Evolutionary conservation across 2,329 filamentous ascomycete species (phyloP).

Genomic region (Cladophialophora exuberans): DNA sequence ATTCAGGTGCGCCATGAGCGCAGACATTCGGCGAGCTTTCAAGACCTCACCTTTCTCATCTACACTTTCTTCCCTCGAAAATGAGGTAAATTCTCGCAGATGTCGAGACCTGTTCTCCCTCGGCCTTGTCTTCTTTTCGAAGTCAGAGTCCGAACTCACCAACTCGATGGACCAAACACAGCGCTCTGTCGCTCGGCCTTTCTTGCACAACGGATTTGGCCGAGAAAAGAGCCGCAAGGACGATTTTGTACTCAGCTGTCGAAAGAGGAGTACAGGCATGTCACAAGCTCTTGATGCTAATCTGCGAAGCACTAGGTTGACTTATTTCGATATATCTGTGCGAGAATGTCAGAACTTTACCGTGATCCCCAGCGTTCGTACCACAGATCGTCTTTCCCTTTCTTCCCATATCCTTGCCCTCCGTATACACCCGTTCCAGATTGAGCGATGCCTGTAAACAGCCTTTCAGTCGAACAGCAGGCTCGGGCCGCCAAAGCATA

Average conservation of each 20-base stretch:
- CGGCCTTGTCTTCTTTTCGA: neutral
- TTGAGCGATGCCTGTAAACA: slow-evolving; percentile 4
- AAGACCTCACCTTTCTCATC: too few species aligned
- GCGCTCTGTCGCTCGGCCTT: slow-evolving; percentile 11
- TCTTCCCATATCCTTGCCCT: too few species aligned
- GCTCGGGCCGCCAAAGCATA: slow-evolving; percentile 32
- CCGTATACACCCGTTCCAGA: too few species aligned
- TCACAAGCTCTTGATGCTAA: neutral
- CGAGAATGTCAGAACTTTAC: too few species aligned
- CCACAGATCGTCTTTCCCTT: neutral
- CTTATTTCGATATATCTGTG: too few species aligned
- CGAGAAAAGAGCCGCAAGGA: slow-evolving; percentile 18
- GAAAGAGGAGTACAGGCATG: too few species aligned
- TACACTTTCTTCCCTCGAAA: too few species aligned
- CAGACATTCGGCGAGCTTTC: too few species aligned
- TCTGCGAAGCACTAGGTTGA: neutral
- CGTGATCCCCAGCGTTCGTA: neutral
- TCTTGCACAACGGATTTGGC: slow-evolving; percentile 12
- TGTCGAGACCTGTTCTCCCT: neutral
- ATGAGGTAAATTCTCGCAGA: neutral
- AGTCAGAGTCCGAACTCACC: neutral
- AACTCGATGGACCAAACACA: neutral
- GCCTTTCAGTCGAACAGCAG: slow-evolving; percentile 31
- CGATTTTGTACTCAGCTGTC: neutral
- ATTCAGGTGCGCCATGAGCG: too few species aligned